Evolutionary conservation across 768 basidiomycete species (phyloP).

Genomic region (Coprinellus micaceus): DNA sequence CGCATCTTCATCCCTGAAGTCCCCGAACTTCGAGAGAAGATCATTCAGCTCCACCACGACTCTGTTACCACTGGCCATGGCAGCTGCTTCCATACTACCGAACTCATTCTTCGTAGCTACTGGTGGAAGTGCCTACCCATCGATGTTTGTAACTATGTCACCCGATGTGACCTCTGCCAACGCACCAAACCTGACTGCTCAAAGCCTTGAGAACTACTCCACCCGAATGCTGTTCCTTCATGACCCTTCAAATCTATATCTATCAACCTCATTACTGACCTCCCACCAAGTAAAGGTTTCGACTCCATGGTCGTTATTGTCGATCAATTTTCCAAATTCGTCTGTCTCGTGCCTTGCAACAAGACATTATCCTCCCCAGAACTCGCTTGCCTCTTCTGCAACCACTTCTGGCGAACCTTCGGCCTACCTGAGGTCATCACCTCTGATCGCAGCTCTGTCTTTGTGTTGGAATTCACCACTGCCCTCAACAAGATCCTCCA

Average conservation of each 20-base stretch:
- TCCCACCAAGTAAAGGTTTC: slow-evolving; percentile 28
- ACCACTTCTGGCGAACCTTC: slow-evolving; percentile 23
- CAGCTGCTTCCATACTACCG: slow-evolving; percentile 27
- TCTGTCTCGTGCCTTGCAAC: slow-evolving; percentile 18
- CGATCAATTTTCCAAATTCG: slow-evolving; percentile 18
- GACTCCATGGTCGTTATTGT: slow-evolving; percentile 17
- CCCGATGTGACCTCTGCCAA: slow-evolving; percentile 27
- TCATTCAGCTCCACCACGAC: slow-evolving; percentile 11
- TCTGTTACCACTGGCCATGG: slow-evolving; percentile 26
- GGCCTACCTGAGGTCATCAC: slow-evolving; percentile 25
- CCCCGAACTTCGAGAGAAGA: slow-evolving; percentile 3
- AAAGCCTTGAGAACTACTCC: slow-evolving; percentile 19
- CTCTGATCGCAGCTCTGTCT: slow-evolving; percentile 25
- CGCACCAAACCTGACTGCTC: slow-evolving; percentile 29
- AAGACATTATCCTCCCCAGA: slow-evolving; percentile 16
- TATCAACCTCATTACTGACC: slow-evolving; percentile 31
- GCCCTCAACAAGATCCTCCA: slow-evolving; percentile 27
- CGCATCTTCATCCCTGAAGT: slow-evolving; percentile 13
- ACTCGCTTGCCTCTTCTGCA: slow-evolving; percentile 7
- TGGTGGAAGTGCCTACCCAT: slow-evolving; percentile 17
- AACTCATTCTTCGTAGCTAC: slow-evolving; percentile 25
- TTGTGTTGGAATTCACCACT: slow-evolving; percentile 28
- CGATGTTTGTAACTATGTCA: not conserved
- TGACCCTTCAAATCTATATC: slow-evolving; percentile 6
- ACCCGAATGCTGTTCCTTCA: slow-evolving; percentile 20